Conservation (phyloP, 495 filamentous ascomycete genomes). For the Penicillium antarcticum region DNA sequence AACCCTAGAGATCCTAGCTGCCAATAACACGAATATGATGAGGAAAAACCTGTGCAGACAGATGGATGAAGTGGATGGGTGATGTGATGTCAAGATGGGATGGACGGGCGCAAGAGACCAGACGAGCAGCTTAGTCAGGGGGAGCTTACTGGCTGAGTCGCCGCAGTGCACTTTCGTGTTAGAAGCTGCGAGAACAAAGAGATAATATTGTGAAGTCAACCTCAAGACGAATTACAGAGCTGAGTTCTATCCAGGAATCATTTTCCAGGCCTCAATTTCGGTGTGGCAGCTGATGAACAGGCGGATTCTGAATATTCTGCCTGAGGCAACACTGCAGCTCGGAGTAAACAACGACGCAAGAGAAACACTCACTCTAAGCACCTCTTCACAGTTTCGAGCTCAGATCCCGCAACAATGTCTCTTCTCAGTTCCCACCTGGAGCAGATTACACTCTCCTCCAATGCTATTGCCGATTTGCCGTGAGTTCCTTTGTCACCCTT, state of each 20-base stretch:
- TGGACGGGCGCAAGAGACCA: constrained; percentile 35
- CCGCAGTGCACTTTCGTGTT: background rate
- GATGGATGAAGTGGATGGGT: constrained; percentile 40
- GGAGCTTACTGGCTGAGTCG: constrained; percentile 25
- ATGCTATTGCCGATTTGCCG: constrained; percentile 81
- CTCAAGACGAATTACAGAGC: background rate
- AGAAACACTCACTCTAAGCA: background rate
- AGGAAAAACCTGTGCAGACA: constrained; percentile 16
- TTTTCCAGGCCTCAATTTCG: constrained; percentile 1
- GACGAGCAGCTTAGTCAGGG: constrained; percentile 40
- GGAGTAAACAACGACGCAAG: constrained; percentile 8
- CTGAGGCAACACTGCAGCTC: constrained; percentile 10
- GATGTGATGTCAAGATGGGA: constrained; percentile 48
- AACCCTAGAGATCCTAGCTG: constrained; percentile 15
- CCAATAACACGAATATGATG: constrained; percentile 20
- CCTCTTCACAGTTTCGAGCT: background rate
- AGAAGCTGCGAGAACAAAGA: background rate
- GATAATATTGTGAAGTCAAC: background rate
- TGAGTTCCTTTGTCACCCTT: constrained; percentile 36
- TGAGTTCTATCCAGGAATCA: background rate
- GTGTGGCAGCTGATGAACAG: background rate
- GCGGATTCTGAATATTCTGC: constrained; percentile 1
- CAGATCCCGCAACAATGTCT: constrained; percentile 51
- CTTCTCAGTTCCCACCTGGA: constrained; percentile 83
- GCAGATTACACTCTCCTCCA: constrained; percentile 81